Evolutionary conservation across 805 yeast genomes (phyloP).

Genomic region (Candida odintsovae): DNA sequence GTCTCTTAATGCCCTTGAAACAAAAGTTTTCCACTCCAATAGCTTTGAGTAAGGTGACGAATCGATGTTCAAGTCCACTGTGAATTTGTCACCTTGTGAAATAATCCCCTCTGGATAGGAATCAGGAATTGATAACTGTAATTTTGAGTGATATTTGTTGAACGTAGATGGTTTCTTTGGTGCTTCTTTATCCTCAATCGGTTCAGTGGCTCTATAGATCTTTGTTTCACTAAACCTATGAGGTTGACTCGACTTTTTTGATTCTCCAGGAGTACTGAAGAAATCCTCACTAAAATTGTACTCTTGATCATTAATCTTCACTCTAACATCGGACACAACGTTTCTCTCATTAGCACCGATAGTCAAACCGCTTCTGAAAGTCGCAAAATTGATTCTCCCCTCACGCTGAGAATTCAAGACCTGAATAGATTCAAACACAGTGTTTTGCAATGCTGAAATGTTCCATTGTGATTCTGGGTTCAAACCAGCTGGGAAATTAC

Average conservation of each 20-base stretch:
- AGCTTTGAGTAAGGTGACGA: constrained; percentile 13
- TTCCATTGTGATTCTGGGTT: constrained; percentile 38
- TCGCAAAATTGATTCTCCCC: constrained; percentile 33
- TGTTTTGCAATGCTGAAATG: constrained; percentile 29
- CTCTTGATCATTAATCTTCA: constrained; percentile 6
- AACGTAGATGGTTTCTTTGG: not conserved
- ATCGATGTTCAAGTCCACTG: constrained; percentile 18
- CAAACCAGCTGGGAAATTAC: constrained; percentile 14
- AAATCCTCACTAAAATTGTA: constrained; percentile 6
- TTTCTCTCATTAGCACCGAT: constrained; percentile 37
- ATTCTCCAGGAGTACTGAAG: constrained; percentile 1
- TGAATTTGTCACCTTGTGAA: constrained; percentile 9
- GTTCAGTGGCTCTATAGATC: constrained; percentile 17
- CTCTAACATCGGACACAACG: constrained; percentile 36
- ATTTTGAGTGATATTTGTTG: constrained; percentile 5
- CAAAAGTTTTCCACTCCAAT: constrained; percentile 24
- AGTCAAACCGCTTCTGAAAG: constrained; percentile 36
- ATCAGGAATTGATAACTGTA: constrained; percentile 22
- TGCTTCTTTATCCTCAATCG: not conserved
- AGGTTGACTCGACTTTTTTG: not conserved
- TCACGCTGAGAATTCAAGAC: constrained; percentile 33
- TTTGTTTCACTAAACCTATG: constrained; percentile 25
- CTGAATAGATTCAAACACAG: constrained; percentile 41
- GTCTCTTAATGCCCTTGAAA: constrained; percentile 24
- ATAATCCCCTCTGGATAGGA: constrained; percentile 28